A percentile compares a stretch with the other conserved stretches of the same genome.
Conservation (phyloP, 2,329 filamentous ascomycete species). For the Sclerotinia glacialis region DNA sequence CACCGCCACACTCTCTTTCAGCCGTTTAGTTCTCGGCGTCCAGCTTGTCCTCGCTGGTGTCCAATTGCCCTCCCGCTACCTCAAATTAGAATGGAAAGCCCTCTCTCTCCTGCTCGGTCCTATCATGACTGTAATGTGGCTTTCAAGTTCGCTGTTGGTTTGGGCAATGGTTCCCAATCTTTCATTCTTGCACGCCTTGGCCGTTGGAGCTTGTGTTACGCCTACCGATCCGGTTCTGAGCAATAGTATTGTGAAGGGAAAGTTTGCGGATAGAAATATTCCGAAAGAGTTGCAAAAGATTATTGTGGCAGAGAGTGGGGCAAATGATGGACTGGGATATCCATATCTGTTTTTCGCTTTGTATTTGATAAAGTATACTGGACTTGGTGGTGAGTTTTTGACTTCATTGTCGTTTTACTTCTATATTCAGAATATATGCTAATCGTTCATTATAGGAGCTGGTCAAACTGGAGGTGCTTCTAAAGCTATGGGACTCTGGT, state of each 20-base stretch:
- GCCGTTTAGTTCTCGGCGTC: conserved; percentile 81
- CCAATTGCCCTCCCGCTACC: conserved; percentile 79
- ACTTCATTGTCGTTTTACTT: no score
- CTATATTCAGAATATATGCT: neutral
- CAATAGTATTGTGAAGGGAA: conserved; percentile 88
- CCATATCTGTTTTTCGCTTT: conserved; percentile 83
- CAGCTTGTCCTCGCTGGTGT: conserved; percentile 87
- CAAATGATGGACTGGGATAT: conserved; percentile 83
- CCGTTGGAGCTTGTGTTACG: conserved; percentile 81
- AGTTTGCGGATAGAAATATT: conserved; percentile 88
- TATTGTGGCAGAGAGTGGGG: conserved; percentile 76
- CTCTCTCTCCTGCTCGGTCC: conserved; percentile 74
- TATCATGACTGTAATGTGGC: conserved; percentile 84
- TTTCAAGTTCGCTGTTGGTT: conserved; percentile 73
- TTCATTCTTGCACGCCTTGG: conserved; percentile 73
- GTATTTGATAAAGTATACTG: conserved; percentile 76
- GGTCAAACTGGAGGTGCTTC: conserved; percentile 56
- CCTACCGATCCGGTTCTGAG: conserved; percentile 87
- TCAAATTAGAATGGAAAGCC: conserved; percentile 74
- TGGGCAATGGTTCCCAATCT: conserved; percentile 73
- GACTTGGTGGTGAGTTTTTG: conserved; percentile 46
- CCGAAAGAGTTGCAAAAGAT: conserved; percentile 78
- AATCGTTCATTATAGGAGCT: neutral
- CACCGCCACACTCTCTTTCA: conserved; percentile 77
- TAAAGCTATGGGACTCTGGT: conserved; percentile 75